Base-by-base conservation (phyloP, 495 filamentous ascomycete species). In the Penicillium riverlandense region DNA sequence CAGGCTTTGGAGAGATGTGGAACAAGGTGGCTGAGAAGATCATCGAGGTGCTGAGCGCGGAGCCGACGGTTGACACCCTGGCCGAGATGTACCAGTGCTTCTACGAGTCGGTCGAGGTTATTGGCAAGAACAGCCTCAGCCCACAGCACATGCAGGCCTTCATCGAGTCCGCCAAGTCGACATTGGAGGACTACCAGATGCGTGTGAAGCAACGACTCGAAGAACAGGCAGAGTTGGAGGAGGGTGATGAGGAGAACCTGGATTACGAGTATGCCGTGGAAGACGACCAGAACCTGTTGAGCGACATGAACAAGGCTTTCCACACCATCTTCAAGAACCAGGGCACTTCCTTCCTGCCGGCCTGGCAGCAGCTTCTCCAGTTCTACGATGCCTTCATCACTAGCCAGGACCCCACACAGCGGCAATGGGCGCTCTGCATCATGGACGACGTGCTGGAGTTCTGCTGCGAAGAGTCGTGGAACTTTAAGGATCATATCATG, bases 301-400 rank as follows among this genome's bases (percentile, higher is more conserved):
- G 90, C 8, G 94, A 99, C 58, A 99, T 99, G 94, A 99, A 97
- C 82, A 99, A 99, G 72, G 89, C 94, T 0, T 99, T 95, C 79
- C 94, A 99, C 65, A 92, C 87, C 36, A 89, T 99, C 54, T 97
- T 97, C 74, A 96, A 96, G 74, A 87, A 96, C 72, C 87, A 94
- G 56, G 85, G 87, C 44, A 74, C 78, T 12, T 61, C 72, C 27
- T 99, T 97, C 78, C 77, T 99, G 40, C 85, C 79, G 8, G 65
- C 85, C 35, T 97, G 91, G 91, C 82, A 92, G 55, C 79, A 81
- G 16, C 76, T 99, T 13, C 76, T 91, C 49, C 70, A 67, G 10
- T 94, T 87, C 40, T 99, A 97, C 65, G 80, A 88, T 48, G 71
- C 72, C 15, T 96, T 96, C 61, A 83, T 95, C 60, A 82, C 78